phyloP scores from a whole-genome alignment of 2,329 filamentous ascomycete species.

The Coniochaeta pulveracea region DNA sequence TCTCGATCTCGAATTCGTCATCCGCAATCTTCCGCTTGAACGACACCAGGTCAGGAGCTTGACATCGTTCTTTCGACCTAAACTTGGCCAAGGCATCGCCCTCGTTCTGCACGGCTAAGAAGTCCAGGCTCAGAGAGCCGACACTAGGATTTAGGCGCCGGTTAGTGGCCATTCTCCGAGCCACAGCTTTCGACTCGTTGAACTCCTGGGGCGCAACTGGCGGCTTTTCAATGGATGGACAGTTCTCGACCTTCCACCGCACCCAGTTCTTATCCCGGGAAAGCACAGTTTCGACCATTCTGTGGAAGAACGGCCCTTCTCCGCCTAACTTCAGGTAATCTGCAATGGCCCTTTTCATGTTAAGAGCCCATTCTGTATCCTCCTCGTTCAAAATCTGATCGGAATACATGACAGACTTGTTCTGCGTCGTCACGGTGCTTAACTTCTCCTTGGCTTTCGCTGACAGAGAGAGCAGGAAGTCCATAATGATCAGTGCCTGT shows the following conservation, averaged over 20 bases:
- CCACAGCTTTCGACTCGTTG: conserved; percentile 54
- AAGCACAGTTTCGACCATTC: conserved; percentile 93
- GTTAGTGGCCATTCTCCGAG: conserved; percentile 54
- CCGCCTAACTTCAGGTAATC: conserved; percentile 69
- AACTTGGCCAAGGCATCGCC: conserved; percentile 55
- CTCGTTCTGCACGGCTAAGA: conserved; percentile 57
- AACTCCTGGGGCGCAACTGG: conserved; percentile 60
- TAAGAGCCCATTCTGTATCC: conserved; percentile 77
- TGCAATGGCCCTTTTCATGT: conserved; percentile 69
- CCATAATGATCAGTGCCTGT: conserved; percentile 85
- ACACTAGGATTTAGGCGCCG: conserved; percentile 59
- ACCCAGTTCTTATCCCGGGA: conserved; percentile 98
- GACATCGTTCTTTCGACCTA: conserved; percentile 52
- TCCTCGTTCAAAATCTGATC: conserved; percentile 69
- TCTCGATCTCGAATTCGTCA: conserved; percentile 78
- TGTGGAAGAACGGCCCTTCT: conserved; percentile 87
- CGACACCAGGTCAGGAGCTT: conserved; percentile 55
- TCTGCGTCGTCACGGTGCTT: conserved; percentile 51
- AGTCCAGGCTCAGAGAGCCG: conserved; percentile 65
- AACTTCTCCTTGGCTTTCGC: conserved; percentile 72
- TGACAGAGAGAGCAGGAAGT: conserved; percentile 88
- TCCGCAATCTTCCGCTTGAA: conserved; percentile 66
- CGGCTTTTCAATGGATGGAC: conserved; percentile 71
- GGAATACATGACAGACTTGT: conserved; percentile 79
- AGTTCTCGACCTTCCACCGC: conserved; percentile 93